Conservation (phyloP, 108 stramenopile genomes). For the Mayamaea pseudoterrestris region DNA sequence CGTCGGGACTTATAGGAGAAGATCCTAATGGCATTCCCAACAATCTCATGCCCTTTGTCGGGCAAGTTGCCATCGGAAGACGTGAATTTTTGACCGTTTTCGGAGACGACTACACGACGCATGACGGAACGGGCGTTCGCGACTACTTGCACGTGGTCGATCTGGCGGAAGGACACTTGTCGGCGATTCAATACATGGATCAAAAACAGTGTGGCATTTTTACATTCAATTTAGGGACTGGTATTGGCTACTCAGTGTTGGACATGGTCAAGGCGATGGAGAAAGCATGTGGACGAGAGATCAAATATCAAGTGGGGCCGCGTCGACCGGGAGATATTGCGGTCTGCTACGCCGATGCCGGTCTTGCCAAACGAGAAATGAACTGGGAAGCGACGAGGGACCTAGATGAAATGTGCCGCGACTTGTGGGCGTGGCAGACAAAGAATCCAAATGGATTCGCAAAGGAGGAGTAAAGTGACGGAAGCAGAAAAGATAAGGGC, state of each 20-base stretch:
- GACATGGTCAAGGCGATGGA: slow-evolving; percentile 94
- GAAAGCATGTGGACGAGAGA: slow-evolving; percentile 80
- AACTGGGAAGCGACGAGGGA: slow-evolving; percentile 86
- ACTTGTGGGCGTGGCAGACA: slow-evolving; percentile 96
- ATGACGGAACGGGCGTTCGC: slow-evolving; percentile 95
- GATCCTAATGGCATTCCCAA: slow-evolving; percentile 97
- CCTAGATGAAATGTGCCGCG: slow-evolving; percentile 91
- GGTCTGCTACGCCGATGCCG: slow-evolving; percentile 90
- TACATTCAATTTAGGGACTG: slow-evolving; percentile 96
- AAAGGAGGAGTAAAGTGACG: too few relatives aligned
- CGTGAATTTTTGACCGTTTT: slow-evolving; percentile 91
- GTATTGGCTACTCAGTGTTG: slow-evolving; percentile 84
- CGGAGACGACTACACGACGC: slow-evolving; percentile 90
- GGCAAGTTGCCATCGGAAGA: slow-evolving; percentile 95
- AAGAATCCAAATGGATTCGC: slow-evolving; percentile 91
- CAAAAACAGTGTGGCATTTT: slow-evolving; percentile 26
- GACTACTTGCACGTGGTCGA: slow-evolving; percentile 99
- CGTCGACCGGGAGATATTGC: slow-evolving; percentile 94
- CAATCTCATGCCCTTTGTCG: slow-evolving; percentile 97
- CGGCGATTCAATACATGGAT: slow-evolving; percentile 74
- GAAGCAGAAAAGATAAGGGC: too few relatives aligned
- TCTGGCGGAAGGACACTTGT: slow-evolving; percentile 90
- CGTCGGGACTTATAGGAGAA: slow-evolving; percentile 93
- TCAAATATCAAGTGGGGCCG: slow-evolving; percentile 81
- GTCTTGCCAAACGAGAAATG: slow-evolving; percentile 82